A percentile compares a stretch with the other conserved stretches of the same genome.
These are phyloP conservation scores for Strigomonas culicis DNA, from an alignment of 208 protist species.

Conservation along the genomic window DNA sequence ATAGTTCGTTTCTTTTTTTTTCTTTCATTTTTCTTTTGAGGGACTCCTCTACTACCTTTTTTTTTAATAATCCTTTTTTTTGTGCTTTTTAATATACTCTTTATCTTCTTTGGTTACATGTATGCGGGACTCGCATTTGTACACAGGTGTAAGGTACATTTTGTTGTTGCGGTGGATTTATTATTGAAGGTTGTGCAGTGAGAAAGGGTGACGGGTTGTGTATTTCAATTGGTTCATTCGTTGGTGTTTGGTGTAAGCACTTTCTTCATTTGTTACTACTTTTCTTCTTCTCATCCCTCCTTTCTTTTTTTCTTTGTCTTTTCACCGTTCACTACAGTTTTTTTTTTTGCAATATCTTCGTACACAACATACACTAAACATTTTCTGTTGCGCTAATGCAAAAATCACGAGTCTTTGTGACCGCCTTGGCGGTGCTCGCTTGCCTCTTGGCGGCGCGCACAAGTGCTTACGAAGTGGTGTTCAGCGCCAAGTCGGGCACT, in stretches of 20 bases:
- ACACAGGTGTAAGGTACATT: too few species aligned
- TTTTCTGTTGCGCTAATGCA: neutral
- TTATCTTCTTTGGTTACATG: too few species aligned
- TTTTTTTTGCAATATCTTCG: neutral
- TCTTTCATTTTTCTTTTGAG: too few species aligned
- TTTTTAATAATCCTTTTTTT: neutral
- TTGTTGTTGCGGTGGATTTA: too few species aligned
- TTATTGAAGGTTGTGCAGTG: too few species aligned
- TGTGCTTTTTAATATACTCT: neutral
- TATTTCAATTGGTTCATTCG: too few species aligned
- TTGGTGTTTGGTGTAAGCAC: too few species aligned
- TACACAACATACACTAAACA: neutral
- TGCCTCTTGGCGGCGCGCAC: neutral
- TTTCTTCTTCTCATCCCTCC: neutral
- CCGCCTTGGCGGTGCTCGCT: neutral
- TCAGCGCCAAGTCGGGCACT: neutral
- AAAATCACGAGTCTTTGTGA: neutral
- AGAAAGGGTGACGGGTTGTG: too few species aligned
- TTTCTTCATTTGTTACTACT: slow-evolving; percentile 1
- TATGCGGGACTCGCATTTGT: neutral
- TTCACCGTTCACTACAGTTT: too few species aligned
- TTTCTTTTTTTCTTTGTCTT: slow-evolving; percentile 2
- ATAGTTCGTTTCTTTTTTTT: too few species aligned
- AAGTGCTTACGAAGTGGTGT: neutral
- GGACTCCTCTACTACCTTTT: too few species aligned